Evolutionary conservation across 2,329 filamentous ascomycete genomes (phyloP).

Genomic region (Arthrobotrys entomopaga): DNA sequence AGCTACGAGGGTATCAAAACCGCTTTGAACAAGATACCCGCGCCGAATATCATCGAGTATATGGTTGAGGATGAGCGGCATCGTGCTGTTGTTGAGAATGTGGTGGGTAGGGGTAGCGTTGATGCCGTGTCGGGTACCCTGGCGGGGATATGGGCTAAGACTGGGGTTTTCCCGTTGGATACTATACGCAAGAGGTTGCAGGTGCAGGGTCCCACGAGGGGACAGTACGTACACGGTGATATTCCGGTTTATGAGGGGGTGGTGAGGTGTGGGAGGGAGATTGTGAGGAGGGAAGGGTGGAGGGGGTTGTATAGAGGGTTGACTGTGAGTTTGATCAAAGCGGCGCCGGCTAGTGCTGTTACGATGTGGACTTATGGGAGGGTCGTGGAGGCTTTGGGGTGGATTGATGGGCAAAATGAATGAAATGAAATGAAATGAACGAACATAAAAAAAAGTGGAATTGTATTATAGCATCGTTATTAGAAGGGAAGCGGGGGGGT

Average conservation of each 20-base stretch:
- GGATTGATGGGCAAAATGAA: slow-evolving; percentile 58
- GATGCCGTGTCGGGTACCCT: slow-evolving; percentile 84
- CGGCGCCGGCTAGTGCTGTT: slow-evolving; percentile 88
- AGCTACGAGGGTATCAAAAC: slow-evolving; percentile 74
- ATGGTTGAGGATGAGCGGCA: neutral
- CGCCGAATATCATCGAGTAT: slow-evolving; percentile 3
- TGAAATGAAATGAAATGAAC: slow-evolving; percentile 7
- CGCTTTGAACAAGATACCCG: neutral
- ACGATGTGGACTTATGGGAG: slow-evolving; percentile 96
- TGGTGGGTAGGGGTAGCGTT: slow-evolving; percentile 68
- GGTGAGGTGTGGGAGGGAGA: slow-evolving; percentile 72
- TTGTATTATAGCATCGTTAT: neutral
- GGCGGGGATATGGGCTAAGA: slow-evolving; percentile 85
- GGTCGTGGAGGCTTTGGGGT: slow-evolving; percentile 69
- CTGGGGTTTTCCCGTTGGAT: slow-evolving; percentile 89
- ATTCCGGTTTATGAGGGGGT: slow-evolving; percentile 84
- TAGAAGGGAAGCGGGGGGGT: neutral
- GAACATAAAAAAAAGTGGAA: too few species aligned
- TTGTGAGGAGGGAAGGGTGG: slow-evolving; percentile 77
- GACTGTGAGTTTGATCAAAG: slow-evolving; percentile 88
- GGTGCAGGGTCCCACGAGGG: slow-evolving; percentile 88
- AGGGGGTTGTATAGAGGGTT: slow-evolving; percentile 88
- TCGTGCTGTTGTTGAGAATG: slow-evolving; percentile 62
- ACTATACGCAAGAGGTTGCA: slow-evolving; percentile 92
- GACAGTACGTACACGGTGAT: slow-evolving; percentile 81